Base-by-base conservation (phyloP, 2,329 filamentous ascomycete genomes). In the Penicillium italicum region DNA sequence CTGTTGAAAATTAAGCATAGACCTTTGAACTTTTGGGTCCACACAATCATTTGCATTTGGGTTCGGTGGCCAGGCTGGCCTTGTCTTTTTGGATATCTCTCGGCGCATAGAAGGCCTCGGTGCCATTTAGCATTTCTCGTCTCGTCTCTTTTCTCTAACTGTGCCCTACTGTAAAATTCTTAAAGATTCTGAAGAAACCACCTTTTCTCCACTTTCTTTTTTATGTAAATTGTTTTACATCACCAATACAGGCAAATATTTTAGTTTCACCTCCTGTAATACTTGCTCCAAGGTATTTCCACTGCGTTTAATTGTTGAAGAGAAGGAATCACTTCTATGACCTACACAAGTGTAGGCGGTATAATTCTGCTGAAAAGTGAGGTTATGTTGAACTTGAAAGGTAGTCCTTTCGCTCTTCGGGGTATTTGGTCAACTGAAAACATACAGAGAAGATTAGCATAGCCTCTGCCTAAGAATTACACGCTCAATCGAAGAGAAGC, bases 401-500 rank as follows among this genome's bases (percentile, higher is more conserved):
- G 24, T 24, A 24, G 3, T 24, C 0, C 45, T 28, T 48, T 40
- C 22, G 69, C 72, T 74, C 73, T 77, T 75, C 69, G 74, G 75
- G 73, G 60, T 76, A 82, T 81, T 80, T 82, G 80, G 81, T 84
- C 80, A 83, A 81, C 80, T 84, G 80, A 82, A 83, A 82, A 80
- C 80, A 84, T 84, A 85, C 81, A 86, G 83, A 86, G 84, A 87
- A 87, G 83, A 87, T 87, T 88, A 88, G 86, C 86, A 89, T 89
- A 86, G 86, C 86, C 86, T 82, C 82, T 85, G 82, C 82, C 89
- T 91, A 93, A 93, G 89, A 89, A 92, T 93, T 89, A 92, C 88
- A 91, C 86, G 86, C 85, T 87, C 80, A 84, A 85, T 84, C 85
- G 87, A 87, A 88, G 86, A 88, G 85, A 86, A 84, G 81, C 84